Conservation (phyloP, 495 filamentous ascomycete genomes). For the Amphirosellinia nigrospora region DNA sequence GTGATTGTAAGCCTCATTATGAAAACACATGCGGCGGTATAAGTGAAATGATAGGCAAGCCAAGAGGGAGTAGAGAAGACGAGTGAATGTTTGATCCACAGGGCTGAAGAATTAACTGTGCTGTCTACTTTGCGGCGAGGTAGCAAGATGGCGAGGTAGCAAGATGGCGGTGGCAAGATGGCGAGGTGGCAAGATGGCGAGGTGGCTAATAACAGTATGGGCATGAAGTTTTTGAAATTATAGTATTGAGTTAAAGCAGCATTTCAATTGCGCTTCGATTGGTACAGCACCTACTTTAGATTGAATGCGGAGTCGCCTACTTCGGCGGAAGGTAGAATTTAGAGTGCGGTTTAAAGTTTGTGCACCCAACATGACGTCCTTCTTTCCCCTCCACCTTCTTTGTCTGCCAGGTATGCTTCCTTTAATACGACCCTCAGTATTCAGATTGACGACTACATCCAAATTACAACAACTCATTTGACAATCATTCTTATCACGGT, state of each 20-base stretch:
- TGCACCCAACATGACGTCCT: constrained; percentile 9
- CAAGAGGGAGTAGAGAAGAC: too few relatives aligned
- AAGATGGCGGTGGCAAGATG: too few relatives aligned
- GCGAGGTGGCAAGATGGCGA: not conserved
- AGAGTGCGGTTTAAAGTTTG: constrained; percentile 1
- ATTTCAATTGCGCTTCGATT: too few relatives aligned
- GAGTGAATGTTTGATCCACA: constrained; percentile 4
- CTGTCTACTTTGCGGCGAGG: constrained; percentile 10
- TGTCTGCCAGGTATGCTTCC: constrained; percentile 10
- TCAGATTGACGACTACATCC: constrained; percentile 24
- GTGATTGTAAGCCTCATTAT: constrained; percentile 10
- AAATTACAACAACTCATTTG: constrained; percentile 27
- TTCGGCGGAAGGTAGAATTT: too few relatives aligned
- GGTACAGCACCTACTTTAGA: not conserved
- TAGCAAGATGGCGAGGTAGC: too few relatives aligned
- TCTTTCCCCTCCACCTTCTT: too few relatives aligned
- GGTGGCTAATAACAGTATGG: too few relatives aligned
- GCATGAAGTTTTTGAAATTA: too few relatives aligned
- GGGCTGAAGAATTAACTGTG: constrained; percentile 11
- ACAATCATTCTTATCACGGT: constrained; percentile 26
- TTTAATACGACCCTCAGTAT: constrained; percentile 20
- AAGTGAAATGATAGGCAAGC: constrained; percentile 15
- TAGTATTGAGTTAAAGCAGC: too few relatives aligned
- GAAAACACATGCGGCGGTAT: constrained; percentile 9
- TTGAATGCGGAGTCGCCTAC: not conserved